A percentile compares a stretch with the other conserved stretches of the same genome.
Evolutionary conservation across 2,329 filamentous ascomycete genomes (phyloP).

Genomic region (Sarocladium kiliense): DNA sequence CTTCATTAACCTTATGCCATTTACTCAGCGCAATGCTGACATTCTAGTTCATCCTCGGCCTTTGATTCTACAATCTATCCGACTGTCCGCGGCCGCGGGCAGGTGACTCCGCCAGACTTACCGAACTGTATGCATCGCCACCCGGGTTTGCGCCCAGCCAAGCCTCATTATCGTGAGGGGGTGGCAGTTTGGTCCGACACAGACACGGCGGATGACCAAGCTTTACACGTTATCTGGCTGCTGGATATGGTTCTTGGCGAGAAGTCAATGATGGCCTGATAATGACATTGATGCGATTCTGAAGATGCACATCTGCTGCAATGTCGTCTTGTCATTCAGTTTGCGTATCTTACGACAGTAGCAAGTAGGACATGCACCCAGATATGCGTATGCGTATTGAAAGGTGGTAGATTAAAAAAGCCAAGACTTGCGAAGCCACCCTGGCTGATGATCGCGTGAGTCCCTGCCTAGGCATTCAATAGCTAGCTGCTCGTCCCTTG

Average conservation of each 20-base stretch:
- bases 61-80: no score
- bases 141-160: not conserved
- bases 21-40: no score
- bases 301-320: no score
- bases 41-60: no score
- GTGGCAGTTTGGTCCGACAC: not conserved
- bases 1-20: no score
- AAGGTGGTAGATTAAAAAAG: not conserved
- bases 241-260: not conserved
- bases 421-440: constrained; percentile 2
- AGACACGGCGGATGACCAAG: not conserved
- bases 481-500: not conserved
- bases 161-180: not conserved
- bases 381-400: not conserved
- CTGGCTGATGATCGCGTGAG: constrained; percentile 6
- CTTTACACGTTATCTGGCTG: not conserved
- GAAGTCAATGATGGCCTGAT: not conserved
- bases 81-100: no score
- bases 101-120: no score
- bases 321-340: no score
- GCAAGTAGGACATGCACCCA: no score
- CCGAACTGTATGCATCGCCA: not conserved
- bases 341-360: no score
- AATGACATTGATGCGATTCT: not conserved
- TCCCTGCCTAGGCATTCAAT: not conserved